Evolutionary conservation across 2,329 filamentous ascomycete species (phyloP), one percentile per base, ranked within the genome.

Genomic region (Aurifilum marmelostoma): DNA sequence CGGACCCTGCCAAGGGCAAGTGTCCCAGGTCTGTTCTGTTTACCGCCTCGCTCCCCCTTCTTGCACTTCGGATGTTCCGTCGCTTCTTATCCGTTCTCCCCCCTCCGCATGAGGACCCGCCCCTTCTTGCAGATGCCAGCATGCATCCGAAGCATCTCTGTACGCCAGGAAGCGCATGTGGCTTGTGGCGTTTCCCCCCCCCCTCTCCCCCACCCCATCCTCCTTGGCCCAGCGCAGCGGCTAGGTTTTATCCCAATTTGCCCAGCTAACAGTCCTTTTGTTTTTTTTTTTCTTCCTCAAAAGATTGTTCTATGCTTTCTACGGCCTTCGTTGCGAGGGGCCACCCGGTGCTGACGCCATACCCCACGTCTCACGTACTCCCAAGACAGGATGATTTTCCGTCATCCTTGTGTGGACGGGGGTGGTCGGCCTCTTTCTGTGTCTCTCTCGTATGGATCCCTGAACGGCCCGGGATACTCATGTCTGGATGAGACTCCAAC

Each of bases 21-120:
- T 70, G 70, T 71, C 66, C 67, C 70, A 66, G 65, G 50, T 63
- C 59, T 62, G 70, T 71, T 66, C 68, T 71, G 71, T 72, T 72
- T 72, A 67, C 69, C 69, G 70, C 69, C 69, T 67, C 58, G 61
- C 61, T 65, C 52, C 60, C 66, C 66, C 63, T 59, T 61, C 34
- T 39, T 61, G 50, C 54, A 29, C 43, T 64, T 59, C 67, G 69
- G 67, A 71, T 71, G 67, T 66, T 66, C 61, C 56, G 65, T 65
- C 34, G 64, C 54, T 64, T 63, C 63, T 66, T 65, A 69, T 60
- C 69, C 69, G 69, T 65, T 59, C 66, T 32, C 34, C 34, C 50
- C 41, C 37, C 8, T 18, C 39, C 12, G 16, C 21, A 27, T 41
- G 63, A 60, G 54, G 39, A 39, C 65, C 29, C 39, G 41, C 65